Base-by-base conservation (phyloP, 169 alveolate genomes). In the Theileria annulata region DNA sequence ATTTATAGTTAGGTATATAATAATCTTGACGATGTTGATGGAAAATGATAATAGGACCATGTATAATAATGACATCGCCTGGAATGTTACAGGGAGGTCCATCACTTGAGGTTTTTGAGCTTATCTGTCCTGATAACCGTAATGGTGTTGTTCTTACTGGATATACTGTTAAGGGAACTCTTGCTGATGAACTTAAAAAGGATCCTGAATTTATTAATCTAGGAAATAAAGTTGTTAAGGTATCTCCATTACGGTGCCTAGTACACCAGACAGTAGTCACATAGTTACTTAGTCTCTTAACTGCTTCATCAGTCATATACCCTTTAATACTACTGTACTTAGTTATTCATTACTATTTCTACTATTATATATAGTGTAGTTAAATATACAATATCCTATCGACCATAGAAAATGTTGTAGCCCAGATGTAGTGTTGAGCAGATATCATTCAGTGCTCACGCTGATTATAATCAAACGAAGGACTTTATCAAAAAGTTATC, bases 51-150 rank as follows among this genome's bases (percentile, higher is more conserved):
- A 25, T 75, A 76, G 85, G 87, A 37, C 99, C 99, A 9, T 93
- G 98, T 64, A 98, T 98, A 12, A 94, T 98, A n/a, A 94, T 98
- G 97, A 99, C 99, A 1, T 94, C 99, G 31, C 99, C 99, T 17
- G 99, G 99, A 48, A 97, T 97, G 99, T 91, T 98, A 9, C 98
- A 98, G 89, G 95, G 96, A 77, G 99, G 99, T 1, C 94, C 97
- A 33, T 94, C 98, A 27, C 90, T 97, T 80, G 98, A 95, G 75
- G 86, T 97, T 28, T 98, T 97, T 91, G 99, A 96, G 77, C 89
- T 93, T 71, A 95, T 98, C 96, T 97, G 99, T n/a, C 83, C 96
- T 30, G 98, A 96, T 81, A 88, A 91, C 33, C 89, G 94, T 51
- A 97, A 97, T 85, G 98, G 98, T 47, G 96, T 97, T 15, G 94